Base-by-base conservation (phyloP, 192 early-diverging fungal genomes). In the Polychytrium aggregatum region DNA sequence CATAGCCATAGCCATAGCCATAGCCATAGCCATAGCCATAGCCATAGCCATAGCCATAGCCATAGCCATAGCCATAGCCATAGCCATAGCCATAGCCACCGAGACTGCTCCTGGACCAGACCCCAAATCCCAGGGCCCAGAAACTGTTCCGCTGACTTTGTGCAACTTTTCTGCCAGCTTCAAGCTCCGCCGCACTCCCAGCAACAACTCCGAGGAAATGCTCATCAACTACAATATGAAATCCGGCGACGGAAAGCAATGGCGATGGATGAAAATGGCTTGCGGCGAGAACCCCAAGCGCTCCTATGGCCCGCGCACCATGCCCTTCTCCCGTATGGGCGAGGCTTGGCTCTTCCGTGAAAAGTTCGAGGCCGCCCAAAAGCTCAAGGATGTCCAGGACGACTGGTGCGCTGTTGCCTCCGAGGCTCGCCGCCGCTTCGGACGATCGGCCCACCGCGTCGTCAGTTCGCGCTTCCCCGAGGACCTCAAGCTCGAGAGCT, bases 261-360 rank as follows among this genome's bases (percentile, higher is more conserved):
- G 82, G 80, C 55, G 82, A 26, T 88, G 71, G 58, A 81, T 84
- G 75, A 88, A 88, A 56, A 82, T 84, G 77, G 84, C 86, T 1
- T 88, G 86, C 47, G 85, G 86, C 26, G 86, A 88, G 56, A 88
- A 86, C 64, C 69, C 82, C 28, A 86, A 80, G 57, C 16, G 45
- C 17, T 26, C 44, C 34, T 77, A 70, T 37, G 21, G 48, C 21
- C 5, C 6, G 5, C 22, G 37, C 10, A 60, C 37, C 17, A 13
- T 67, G 27, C 69, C 69, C 10, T 50, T 40, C 16, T 55, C 62
- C 2, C 57, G 69, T 38, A 56, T 88, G 27, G 86, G 86, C 34
- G 63, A 72, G 46, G 80, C 59, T 2, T 88, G 70, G 62, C 54
- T 87, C 27, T 68, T 83, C 41, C 68, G 86, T n/a, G 52, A 80